Percentiles rank a stretch among this genome's conserved stretches.
Conservation (phyloP, 257 asterid genomes). For the Thymus quinquecostatus region DNA sequence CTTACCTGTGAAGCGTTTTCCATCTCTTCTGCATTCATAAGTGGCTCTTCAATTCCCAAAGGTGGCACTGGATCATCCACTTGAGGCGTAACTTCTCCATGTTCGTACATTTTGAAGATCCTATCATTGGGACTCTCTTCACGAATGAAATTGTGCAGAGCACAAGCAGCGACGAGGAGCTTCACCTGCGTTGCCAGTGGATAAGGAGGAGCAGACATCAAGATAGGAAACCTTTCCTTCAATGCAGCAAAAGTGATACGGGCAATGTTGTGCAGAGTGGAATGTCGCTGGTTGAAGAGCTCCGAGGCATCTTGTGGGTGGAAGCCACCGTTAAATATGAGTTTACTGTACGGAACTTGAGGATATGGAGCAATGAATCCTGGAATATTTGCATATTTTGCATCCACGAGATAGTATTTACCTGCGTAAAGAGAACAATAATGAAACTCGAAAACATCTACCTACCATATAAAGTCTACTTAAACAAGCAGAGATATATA, state of each 20-base stretch:
- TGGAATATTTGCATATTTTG: conserved; percentile 41
- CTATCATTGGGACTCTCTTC: conserved; percentile 42
- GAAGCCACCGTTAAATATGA: conserved; percentile 30
- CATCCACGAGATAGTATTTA: conserved; percentile 47
- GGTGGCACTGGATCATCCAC: conserved; percentile 42
- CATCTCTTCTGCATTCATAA: conserved; percentile 27
- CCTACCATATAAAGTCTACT: no score
- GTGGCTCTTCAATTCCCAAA: conserved; percentile 30
- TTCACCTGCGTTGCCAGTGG: conserved; percentile 53
- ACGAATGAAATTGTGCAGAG: conserved; percentile 47
- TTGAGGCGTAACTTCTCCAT: conserved; percentile 25
- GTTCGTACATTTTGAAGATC: conserved; percentile 41
- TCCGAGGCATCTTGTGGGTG: conserved; percentile 46
- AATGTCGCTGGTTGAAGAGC: conserved; percentile 50
- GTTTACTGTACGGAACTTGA: conserved; percentile 31
- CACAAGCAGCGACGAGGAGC: conserved; percentile 51
- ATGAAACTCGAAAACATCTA: no score
- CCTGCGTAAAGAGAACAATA: conserved; percentile 17
- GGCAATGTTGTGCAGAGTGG: conserved; percentile 33
- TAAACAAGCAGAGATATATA: no score
- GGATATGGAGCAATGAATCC: conserved; percentile 48
- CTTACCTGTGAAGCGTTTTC: conserved; percentile 34
- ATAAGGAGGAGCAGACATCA: conserved; percentile 47
- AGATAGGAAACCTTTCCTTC: conserved; percentile 51
- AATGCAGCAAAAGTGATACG: conserved; percentile 39